Evolutionary conservation across 257 asterid genomes (phyloP).

Genomic region (Jaltomata sinuosa): DNA sequence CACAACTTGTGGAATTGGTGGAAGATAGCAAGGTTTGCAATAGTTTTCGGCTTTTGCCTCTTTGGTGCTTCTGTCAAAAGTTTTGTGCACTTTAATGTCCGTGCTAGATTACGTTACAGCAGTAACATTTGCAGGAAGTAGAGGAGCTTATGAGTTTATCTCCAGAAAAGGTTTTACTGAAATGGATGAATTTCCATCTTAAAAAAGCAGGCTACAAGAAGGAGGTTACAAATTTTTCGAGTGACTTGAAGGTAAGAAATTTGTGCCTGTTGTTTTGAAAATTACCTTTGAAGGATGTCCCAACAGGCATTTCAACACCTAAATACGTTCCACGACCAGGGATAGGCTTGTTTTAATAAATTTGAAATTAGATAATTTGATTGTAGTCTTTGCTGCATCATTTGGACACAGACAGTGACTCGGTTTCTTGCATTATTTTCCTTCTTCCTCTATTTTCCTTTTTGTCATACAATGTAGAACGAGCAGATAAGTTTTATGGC

Average conservation of each 20-base stretch:
- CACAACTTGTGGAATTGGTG: constrained; percentile 81
- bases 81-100: neutral
- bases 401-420: neutral
- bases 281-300: neutral
- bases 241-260: constrained; percentile 60
- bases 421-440: neutral
- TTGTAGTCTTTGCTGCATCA: neutral
- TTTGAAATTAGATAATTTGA: neutral
- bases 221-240: constrained; percentile 64
- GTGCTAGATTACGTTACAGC: neutral
- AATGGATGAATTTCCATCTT: constrained; percentile 93
- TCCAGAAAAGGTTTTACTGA: constrained; percentile 76
- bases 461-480: neutral
- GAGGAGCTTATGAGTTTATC: constrained; percentile 72
- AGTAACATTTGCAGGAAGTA: constrained; percentile 39
- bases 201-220: constrained; percentile 67
- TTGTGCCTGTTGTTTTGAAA: neutral
- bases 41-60: neutral
- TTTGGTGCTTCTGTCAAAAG: neutral
- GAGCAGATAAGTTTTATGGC: neutral
- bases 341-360: neutral
- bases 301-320: no score
- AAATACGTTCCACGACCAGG: neutral
- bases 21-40: constrained; percentile 63
- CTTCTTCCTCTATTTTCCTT: neutral